Evolutionary conservation across 73 alveolate species (phyloP).

Genomic region (Tetrahymena borealis): DNA sequence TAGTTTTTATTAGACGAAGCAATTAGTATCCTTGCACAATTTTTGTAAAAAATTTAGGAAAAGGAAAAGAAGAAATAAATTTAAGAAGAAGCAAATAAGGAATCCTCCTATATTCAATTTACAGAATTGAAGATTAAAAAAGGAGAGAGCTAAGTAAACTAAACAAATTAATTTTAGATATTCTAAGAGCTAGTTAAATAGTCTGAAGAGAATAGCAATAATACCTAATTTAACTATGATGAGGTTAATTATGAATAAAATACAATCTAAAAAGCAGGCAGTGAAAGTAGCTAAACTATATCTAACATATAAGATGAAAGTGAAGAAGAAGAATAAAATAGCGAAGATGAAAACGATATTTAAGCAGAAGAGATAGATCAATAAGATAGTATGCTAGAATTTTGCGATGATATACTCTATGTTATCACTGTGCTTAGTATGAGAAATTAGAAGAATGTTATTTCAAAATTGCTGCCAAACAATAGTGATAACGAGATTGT

Average conservation of each 20-base stretch:
- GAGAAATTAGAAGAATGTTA: background rate
- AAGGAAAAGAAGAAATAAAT: background rate
- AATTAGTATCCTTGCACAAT: background rate
- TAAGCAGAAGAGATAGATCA: background rate
- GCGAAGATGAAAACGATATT: background rate
- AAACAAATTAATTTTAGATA: no score
- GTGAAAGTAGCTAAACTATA: no score
- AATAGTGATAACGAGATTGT: background rate
- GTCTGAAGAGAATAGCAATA: no score
- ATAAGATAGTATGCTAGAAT: background rate
- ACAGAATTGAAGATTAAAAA: no score
- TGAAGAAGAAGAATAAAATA: background rate
- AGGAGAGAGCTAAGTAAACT: no score
- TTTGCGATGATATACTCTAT: background rate
- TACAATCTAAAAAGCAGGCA: no score
- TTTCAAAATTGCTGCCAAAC: background rate
- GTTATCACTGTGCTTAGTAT: background rate
- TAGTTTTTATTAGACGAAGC: background rate
- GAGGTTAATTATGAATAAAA: no score
- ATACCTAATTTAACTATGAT: no score
- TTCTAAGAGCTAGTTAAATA: no score
- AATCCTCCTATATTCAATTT: no score
- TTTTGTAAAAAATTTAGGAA: background rate
- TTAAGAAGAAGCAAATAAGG: background rate
- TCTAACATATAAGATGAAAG: background rate